Base-by-base conservation (phyloP, 805 yeast species). In the Cyberlindnera americana region DNA sequence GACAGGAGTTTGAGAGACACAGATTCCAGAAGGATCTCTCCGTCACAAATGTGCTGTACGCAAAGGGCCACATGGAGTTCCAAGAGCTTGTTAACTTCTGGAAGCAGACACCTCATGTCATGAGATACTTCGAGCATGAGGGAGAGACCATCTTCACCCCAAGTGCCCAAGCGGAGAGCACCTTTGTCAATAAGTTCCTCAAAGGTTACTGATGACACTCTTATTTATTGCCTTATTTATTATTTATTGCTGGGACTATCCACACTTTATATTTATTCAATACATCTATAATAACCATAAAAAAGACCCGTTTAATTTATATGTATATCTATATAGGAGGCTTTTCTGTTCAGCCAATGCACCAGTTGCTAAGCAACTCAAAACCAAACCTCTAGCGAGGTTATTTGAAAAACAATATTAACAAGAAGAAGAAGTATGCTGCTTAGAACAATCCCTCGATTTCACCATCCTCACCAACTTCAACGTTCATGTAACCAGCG, bases 51-150 rank as follows among this genome's bases (percentile, higher is more conserved):
- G 73, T 83, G 14, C 69, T 87, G 42, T 77, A 77, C 50, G 78
- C 84, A 67, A 83, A 85, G 67, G 95, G 91, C 6, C 89, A 84
- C 56, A 84, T 84, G 93, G 95, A 87, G 62, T 87, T 79, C 65
- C 95, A 86, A 66, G 95, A 86, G 59, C 72, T 85, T 56, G 73
- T 81, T 55, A 87, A 87, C 66, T 86, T 86, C 69, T 86, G 95
- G 95, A 87, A 86, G 62, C 95, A 87, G 70, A 79, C 77, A 59
- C 77, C 90, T 48, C 95, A 86, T 62, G 87, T 86, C 32, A 70
- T 83, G 79, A 78, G 82, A 65, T 86, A 81, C 69, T 86, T 86
- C 53, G 85, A 81, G 50, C 80, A 79, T 52, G 81, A 75, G 60
- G 73, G 73, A 31, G 69, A 67, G 24, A 75, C 83, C 49, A 71